Evolutionary conservation across 352 stramenopile genomes (phyloP).

Genomic region (Globisporangium nagaii): DNA sequence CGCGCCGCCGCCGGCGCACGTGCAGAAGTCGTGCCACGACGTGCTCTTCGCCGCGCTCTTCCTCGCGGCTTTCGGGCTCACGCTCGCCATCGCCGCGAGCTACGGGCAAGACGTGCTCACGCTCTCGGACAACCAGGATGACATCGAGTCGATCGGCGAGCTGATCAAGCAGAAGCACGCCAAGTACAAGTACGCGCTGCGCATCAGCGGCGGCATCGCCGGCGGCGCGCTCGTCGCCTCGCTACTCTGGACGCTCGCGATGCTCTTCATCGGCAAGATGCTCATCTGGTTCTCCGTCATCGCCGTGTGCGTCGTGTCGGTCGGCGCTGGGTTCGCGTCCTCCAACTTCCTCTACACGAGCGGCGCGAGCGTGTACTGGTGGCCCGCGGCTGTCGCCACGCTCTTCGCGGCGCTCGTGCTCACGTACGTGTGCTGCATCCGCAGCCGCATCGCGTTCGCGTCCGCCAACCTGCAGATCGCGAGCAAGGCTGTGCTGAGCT

Average conservation of each 20-base stretch:
- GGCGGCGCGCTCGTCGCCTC: conserved; percentile 31
- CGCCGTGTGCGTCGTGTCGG: conserved; percentile 30
- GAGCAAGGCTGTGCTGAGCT: conserved; percentile 66
- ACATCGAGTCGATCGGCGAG: conserved; percentile 3
- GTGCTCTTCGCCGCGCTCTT: conserved; percentile 16
- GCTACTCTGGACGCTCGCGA: conserved; percentile 40
- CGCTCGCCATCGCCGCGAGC: conserved; percentile 12
- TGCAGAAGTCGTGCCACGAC: conserved; percentile 22
- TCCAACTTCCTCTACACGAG: conserved; percentile 36
- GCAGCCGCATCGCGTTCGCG: conserved; percentile 62
- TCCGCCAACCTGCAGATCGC: conserved; percentile 78
- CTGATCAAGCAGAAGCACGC: conserved; percentile 34
- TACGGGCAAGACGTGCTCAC: conserved; percentile 21
- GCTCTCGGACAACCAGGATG: conserved; percentile 6
- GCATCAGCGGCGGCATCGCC: conserved; percentile 38
- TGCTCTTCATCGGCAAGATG: conserved; percentile 48
- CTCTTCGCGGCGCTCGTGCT: conserved; percentile 40
- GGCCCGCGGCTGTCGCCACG: conserved; percentile 31
- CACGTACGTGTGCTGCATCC: conserved; percentile 54
- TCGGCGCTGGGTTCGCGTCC: conserved; percentile 28
- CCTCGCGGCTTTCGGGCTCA: conserved; percentile 11
- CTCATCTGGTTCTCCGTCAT: conserved; percentile 58
- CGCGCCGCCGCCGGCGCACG: conserved; percentile 15
- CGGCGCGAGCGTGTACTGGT: conserved; percentile 39
- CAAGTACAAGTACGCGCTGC: conserved; percentile 56